Base-by-base conservation (phyloP, 345 rosid genomes). In the Ceriops decandra region DNA sequence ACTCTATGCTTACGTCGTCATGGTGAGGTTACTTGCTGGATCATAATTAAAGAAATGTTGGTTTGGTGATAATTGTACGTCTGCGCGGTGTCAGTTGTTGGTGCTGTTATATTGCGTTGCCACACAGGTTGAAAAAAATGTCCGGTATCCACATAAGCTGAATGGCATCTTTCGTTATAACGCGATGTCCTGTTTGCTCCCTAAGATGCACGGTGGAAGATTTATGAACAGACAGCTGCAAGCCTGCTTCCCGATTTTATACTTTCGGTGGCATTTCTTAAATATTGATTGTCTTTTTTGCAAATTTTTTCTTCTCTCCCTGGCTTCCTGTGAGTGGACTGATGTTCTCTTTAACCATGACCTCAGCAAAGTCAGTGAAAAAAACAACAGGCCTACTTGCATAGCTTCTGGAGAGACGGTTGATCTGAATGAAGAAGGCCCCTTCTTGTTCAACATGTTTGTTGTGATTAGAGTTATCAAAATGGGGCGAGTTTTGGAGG, bases 361-460 rank as follows among this genome's bases (percentile, higher is more conserved):
- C 68, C 17, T 21, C 9, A 7, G 68, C 63, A 62, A 74, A 74
- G 27, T 68, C 68, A 2, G 56, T 63, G 21, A 61, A 67, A 35
- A 74, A 68, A 6, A 1, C 15, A 1, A 7, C 0, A 22, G 62
- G 31, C 26, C 33, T 19, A 22, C 49, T 17, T 2, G 66, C 76
- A 67, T 78, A 81, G 36, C 0, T 58, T 66, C 49, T 59, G 42
- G 70, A 73, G 16, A 69, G 65, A 21, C 21, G 30, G 32, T 74
- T 77, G 80, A 33, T 81, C 81, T 1, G 84, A 77, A 52, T 68
- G 81, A 24, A 81, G 81, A 20, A 71, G 72, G 8, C n/a, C 81
- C 84, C 38, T 68, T 74, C 16, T 68, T 31, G 63, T 68, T 26
- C 28, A 73, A 5, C 62, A 73, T 17, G 66, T 67, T 73, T 47